Evolutionary conservation across 106 monocot genomes (phyloP), one percentile per base, ranked within the genome.

Genomic region (Platanthera zijinensis): DNA sequence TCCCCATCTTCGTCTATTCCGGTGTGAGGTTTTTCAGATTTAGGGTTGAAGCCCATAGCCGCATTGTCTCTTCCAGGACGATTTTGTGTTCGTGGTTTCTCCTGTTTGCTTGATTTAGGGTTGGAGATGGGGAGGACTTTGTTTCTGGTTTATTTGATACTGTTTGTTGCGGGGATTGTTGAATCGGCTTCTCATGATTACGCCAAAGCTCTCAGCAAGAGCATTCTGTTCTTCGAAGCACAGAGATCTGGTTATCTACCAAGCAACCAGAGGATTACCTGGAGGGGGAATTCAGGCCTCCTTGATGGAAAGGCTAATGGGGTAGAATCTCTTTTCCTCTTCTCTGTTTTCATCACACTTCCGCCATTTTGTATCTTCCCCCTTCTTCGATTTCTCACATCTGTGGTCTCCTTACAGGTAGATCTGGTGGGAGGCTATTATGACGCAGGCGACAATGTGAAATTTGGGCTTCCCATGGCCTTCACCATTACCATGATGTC

Each of bases 171-270:
- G 50, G 18, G 56, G 19, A 69, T 78, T 32, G 57, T 77, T 21
- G 85, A 75, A 8, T 21, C 15, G 48, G 87, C 80, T 39, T 82
- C 87, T 28, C 97, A 97, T 79, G 96, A 97, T 80, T 93, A 97
- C 67, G 78, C 80, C 51, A 74, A 77, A 57, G 96, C 96, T 76
- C 82, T 97, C 30, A 91, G 79, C 51, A 94, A 94, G 85, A 86
- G 90, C 84, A 84, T 94, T 81, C 82, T 94, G 75, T 94, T 85
- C 85, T 91, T 89, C 69, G 93, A 97, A 84, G 96, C 96, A 13
- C 96, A 97, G 87, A 89, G 96, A 77, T 97, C 96, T 66, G 96
- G 96, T 0, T 51, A 78, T 52, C 84, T 97, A 10, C 96, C 96
- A 13, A 48, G 77, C 5, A 71, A 82, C 59, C 96, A 97, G 80